Conservation (phyloP, 768 basidiomycete genomes). For the Boletus subparvulus region DNA sequence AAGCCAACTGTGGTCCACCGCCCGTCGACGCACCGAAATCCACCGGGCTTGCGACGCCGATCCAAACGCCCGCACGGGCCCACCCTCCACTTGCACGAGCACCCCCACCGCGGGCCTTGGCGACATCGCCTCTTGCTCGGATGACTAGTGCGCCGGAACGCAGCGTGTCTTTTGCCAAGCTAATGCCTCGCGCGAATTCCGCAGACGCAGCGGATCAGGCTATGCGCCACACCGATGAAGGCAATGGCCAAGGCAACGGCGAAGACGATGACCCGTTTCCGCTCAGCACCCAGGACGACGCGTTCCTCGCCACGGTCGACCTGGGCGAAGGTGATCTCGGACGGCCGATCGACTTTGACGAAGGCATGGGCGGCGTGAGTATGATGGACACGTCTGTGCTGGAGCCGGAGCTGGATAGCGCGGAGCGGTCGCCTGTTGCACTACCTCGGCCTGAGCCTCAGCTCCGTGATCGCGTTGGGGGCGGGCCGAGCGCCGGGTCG, state of each 20-base stretch:
- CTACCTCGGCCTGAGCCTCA: neutral
- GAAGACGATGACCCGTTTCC: conserved; percentile 40
- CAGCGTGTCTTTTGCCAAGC: conserved; percentile 9
- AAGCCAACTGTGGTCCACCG: neutral
- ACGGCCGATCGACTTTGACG: conserved; percentile 41
- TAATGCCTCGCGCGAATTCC: neutral
- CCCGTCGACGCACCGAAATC: neutral
- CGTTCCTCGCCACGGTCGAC: conserved; percentile 58
- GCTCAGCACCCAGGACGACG: conserved; percentile 66
- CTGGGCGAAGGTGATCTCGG: conserved; percentile 45
- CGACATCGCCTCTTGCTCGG: conserved; percentile 15
- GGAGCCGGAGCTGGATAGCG: neutral
- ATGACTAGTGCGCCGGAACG: conserved; percentile 11
- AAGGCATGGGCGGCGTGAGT: conserved; percentile 28
- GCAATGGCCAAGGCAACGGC: conserved; percentile 27
- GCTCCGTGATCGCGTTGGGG: conserved; percentile 3
- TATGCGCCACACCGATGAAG: neutral
- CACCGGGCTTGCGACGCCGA: conserved; percentile 34
- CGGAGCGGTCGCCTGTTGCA: neutral
- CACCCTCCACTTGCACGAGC: conserved; percentile 26
- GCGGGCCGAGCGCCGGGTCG: neutral
- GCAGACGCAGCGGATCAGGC: conserved; percentile 1
- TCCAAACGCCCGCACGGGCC: conserved; percentile 34
- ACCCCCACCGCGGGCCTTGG: conserved; percentile 4
- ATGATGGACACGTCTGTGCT: conserved; percentile 6